phyloP scores from a whole-genome alignment of 257 asterid genomes.

The Nicotiana benthamiana region DNA sequence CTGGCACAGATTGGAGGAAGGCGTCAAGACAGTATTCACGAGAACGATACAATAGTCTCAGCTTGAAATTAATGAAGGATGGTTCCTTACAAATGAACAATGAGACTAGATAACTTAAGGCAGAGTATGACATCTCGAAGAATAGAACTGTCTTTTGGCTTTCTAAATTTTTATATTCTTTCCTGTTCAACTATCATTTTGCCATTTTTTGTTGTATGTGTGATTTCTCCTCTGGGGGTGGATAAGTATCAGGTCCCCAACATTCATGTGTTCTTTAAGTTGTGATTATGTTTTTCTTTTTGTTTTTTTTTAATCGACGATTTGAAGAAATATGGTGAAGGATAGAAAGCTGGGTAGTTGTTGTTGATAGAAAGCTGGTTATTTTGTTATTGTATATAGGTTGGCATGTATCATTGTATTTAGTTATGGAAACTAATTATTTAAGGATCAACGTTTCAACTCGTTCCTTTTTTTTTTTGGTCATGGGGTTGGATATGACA shows the following conservation, averaged over 20 bases:
- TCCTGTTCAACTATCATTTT: not conserved
- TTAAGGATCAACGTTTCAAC: not conserved
- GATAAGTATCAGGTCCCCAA: too few species aligned
- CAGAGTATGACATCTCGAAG: not conserved
- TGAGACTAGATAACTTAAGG: slow-evolving; percentile 11
- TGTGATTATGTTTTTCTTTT: not conserved
- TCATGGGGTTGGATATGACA: not conserved
- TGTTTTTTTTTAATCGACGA: not conserved
- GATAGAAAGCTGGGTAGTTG: too few species aligned
- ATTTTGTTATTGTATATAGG: slow-evolving; percentile 5
- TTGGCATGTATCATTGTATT: slow-evolving; percentile 7
- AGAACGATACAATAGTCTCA: slow-evolving; percentile 42
- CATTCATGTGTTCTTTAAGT: too few species aligned
- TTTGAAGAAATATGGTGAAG: not conserved
- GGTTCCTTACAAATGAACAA: slow-evolving; percentile 25
- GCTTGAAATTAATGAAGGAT: slow-evolving; percentile 38
- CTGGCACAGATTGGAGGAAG: slow-evolving; percentile 54
- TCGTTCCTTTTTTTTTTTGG: not conserved
- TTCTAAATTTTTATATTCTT: not conserved
- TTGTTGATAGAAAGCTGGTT: too few species aligned
- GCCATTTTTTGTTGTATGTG: not conserved
- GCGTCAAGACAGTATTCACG: slow-evolving; percentile 52
- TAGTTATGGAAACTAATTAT: not conserved
- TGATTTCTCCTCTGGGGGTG: not conserved
- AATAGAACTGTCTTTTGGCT: slow-evolving; percentile 1